Evolutionary conservation across 192 early-diverging fungal genomes (phyloP).

Genomic region (Coemansia umbellata): DNA sequence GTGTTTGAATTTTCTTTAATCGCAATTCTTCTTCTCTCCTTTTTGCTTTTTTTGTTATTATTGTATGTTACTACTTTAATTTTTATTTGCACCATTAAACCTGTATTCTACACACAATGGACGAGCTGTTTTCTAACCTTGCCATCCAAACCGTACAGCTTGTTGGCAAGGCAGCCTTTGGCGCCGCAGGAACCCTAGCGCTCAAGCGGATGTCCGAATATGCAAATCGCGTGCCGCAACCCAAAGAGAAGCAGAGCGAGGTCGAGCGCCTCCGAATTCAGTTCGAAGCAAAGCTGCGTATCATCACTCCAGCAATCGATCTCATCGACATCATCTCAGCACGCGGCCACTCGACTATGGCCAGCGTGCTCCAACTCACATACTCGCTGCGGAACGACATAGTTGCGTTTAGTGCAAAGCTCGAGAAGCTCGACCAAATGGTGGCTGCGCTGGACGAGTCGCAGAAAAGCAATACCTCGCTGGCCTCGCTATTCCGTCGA

Average conservation of each 20-base stretch:
- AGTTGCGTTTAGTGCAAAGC: conserved; percentile 38
- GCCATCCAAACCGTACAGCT: conserved; percentile 60
- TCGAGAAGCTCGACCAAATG: conserved; percentile 14
- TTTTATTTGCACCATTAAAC: not conserved
- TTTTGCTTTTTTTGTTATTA: not conserved
- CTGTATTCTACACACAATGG: conserved; percentile 38
- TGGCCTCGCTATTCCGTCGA: conserved; percentile 4
- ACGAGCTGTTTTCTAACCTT: conserved; percentile 59
- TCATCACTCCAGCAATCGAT: conserved; percentile 68
- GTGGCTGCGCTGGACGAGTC: not conserved
- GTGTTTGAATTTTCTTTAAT: not conserved
- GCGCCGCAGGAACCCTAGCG: conserved; percentile 48
- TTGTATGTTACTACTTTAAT: not conserved
- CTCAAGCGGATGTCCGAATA: conserved; percentile 49
- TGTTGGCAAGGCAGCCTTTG: conserved; percentile 60
- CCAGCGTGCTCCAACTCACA: conserved; percentile 56
- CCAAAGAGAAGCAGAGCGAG: conserved; percentile 17
- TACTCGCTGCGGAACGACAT: conserved; percentile 54
- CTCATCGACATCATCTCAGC: conserved; percentile 61
- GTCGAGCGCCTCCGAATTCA: conserved; percentile 40
- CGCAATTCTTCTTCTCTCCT: not conserved
- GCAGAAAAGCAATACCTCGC: not conserved
- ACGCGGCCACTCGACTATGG: conserved; percentile 58
- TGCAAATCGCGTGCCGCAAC: conserved; percentile 25
- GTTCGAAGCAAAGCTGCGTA: conserved; percentile 53